Evolutionary conservation across 345 rosid genomes (phyloP).

Genomic region (Salix dunnii): DNA sequence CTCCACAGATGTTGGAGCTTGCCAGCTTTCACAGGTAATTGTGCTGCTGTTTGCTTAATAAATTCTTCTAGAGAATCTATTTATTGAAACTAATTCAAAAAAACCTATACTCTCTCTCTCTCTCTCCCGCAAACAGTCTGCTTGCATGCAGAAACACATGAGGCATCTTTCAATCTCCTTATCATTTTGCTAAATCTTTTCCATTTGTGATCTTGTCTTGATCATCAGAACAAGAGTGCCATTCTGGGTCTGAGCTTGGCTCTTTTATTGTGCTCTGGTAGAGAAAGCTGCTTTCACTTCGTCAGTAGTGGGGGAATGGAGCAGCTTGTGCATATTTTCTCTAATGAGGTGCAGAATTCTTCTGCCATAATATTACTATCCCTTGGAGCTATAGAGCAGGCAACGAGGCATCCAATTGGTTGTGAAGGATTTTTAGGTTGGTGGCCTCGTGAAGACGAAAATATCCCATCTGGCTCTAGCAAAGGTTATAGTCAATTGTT

Average conservation of each 20-base stretch:
- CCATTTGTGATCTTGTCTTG: slow-evolving; percentile 24
- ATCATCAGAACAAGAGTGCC: slow-evolving; percentile 61
- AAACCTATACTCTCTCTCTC: not conserved
- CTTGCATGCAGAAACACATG: not conserved
- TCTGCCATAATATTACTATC: slow-evolving; percentile 49
- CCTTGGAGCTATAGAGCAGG: slow-evolving; percentile 87
- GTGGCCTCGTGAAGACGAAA: slow-evolving; percentile 95
- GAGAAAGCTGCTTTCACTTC: slow-evolving; percentile 92
- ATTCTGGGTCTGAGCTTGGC: slow-evolving; percentile 69
- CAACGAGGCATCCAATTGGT: slow-evolving; percentile 83
- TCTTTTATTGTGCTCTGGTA: slow-evolving; percentile 74
- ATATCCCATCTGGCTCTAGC: slow-evolving; percentile 65
- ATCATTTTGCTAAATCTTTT: slow-evolving; percentile 9
- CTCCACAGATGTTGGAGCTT: slow-evolving; percentile 38
- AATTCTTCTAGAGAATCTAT: not conserved
- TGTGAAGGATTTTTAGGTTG: slow-evolving; percentile 93
- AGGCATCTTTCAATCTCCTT: not conserved
- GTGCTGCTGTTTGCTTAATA: slow-evolving; percentile 1
- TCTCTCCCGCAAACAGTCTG: not conserved
- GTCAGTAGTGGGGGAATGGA: slow-evolving; percentile 80
- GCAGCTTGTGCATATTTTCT: slow-evolving; percentile 53
- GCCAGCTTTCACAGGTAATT: slow-evolving; percentile 60
- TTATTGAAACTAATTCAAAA: not conserved
- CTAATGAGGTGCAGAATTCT: slow-evolving; percentile 47
- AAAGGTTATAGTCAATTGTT: slow-evolving; percentile 73